Conservation (phyloP, 495 filamentous ascomycete genomes). For the Penicillium cosmopolitanum region DNA sequence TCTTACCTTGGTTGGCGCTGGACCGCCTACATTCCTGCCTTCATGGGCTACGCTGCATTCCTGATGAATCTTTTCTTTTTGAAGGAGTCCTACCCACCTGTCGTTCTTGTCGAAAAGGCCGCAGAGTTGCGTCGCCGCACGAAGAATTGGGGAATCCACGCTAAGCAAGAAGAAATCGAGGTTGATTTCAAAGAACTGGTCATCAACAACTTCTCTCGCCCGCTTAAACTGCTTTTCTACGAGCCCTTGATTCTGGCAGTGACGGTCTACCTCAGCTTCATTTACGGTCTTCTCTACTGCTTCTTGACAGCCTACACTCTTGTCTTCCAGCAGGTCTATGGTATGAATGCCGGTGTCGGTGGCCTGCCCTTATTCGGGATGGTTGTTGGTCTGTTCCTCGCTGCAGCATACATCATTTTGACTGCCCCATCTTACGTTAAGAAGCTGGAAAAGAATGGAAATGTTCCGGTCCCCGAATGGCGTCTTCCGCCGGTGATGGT, state of each 20-base stretch:
- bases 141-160: constrained; percentile 92
- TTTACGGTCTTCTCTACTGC: constrained; percentile 49
- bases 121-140: constrained; percentile 78
- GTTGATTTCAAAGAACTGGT: constrained; percentile 71
- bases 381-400: constrained; percentile 46
- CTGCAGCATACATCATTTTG: constrained; percentile 35
- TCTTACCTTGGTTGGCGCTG: constrained; percentile 77
- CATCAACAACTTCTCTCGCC: constrained; percentile 39
- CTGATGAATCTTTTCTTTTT: constrained; percentile 73
- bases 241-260: constrained; percentile 36
- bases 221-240: constrained; percentile 30
- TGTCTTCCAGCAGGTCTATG: constrained; percentile 44
- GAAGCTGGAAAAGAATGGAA: constrained; percentile 73
- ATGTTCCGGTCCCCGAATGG: constrained; percentile 82
- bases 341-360: constrained; percentile 41
- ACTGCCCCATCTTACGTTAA: constrained; percentile 42
- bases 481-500: constrained; percentile 78
- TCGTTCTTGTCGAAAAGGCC: constrained; percentile 79
- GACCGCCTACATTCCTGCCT: constrained; percentile 74
- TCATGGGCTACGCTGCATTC: constrained; percentile 81
- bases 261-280: constrained; percentile 40
- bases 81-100: constrained; percentile 82
- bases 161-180: constrained; percentile 92
- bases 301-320: constrained; percentile 50
- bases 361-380: constrained; percentile 49